phyloP scores from a whole-genome alignment of 2,329 filamentous ascomycete species.

The Diaporthe humulicola region DNA sequence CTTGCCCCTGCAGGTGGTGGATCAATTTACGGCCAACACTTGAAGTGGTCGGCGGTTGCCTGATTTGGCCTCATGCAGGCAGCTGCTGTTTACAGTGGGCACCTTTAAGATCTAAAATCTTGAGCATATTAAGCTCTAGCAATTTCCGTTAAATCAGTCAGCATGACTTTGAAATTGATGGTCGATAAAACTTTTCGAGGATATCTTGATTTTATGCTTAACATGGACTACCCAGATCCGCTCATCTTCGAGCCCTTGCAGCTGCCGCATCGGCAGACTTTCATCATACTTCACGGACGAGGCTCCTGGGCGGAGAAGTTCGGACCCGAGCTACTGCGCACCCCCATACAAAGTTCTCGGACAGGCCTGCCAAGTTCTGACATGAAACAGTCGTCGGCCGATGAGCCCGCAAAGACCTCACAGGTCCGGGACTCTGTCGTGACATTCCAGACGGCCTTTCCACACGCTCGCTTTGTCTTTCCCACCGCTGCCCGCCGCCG shows the following conservation, averaged over 20 bases:
- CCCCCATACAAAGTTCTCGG: slow-evolving; percentile 16
- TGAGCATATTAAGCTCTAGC: neutral
- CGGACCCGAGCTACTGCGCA: slow-evolving; percentile 52
- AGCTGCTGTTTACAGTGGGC: neutral
- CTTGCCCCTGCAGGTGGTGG: neutral
- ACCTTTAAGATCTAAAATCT: too few species aligned
- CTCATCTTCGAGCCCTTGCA: slow-evolving; percentile 39
- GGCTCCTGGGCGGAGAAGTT: slow-evolving; percentile 58
- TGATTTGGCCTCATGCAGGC: slow-evolving; percentile 19
- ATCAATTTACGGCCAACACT: too few species aligned
- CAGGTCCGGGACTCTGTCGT: neutral
- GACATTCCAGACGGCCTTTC: slow-evolving; percentile 51
- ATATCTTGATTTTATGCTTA: neutral
- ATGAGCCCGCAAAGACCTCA: accelerated
- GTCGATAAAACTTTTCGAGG: accelerated
- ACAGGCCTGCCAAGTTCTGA: too few species aligned
- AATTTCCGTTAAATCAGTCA: too few species aligned
- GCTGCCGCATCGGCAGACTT: slow-evolving; percentile 54
- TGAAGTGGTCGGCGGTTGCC: neutral
- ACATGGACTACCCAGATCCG: slow-evolving; percentile 30
- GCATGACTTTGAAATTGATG: accelerated
- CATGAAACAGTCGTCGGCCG: neutral
- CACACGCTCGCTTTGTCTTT: slow-evolving; percentile 63
- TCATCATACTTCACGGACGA: slow-evolving; percentile 64
- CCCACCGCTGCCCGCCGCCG: slow-evolving; percentile 60